Conservation (phyloP, 345 rosid species). For the Citrus reticulata region DNA sequence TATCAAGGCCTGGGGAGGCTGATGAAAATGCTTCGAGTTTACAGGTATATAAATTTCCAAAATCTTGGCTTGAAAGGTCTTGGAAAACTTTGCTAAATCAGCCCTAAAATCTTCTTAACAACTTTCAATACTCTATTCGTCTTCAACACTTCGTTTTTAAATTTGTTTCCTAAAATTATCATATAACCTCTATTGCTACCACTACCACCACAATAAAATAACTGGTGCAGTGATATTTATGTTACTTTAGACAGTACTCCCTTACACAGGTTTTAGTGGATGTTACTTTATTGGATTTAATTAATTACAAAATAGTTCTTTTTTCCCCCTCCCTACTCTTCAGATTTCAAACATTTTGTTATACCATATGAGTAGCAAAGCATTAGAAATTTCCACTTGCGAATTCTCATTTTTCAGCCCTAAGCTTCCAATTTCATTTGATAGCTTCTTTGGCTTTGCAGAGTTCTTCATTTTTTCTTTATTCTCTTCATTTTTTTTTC, state of each 20-base stretch:
- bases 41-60: conserved; percentile 52
- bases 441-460: not conserved
- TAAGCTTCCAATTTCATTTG: not conserved
- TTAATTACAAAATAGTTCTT: not conserved
- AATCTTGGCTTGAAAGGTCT: conserved; percentile 5
- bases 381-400: not conserved
- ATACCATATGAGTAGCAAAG: not conserved
- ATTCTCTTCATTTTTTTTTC: not conserved
- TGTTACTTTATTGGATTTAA: not conserved
- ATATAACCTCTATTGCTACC: not conserved
- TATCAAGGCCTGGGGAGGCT: conserved; percentile 76
- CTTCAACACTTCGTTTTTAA: not conserved
- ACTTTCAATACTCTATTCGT: not conserved
- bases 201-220: not conserved
- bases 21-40: conserved; percentile 66
- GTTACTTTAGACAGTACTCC: not conserved
- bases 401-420: not conserved
- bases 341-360: not conserved
- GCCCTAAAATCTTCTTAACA: not conserved
- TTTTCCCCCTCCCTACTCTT: too few species aligned
- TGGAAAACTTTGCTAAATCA: not conserved
- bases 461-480: not conserved
- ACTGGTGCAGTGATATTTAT: not conserved
- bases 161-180: not conserved
- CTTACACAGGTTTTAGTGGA: not conserved